Conservation (phyloP, 768 basidiomycete species). For the Tylopilus sp. region DNA sequence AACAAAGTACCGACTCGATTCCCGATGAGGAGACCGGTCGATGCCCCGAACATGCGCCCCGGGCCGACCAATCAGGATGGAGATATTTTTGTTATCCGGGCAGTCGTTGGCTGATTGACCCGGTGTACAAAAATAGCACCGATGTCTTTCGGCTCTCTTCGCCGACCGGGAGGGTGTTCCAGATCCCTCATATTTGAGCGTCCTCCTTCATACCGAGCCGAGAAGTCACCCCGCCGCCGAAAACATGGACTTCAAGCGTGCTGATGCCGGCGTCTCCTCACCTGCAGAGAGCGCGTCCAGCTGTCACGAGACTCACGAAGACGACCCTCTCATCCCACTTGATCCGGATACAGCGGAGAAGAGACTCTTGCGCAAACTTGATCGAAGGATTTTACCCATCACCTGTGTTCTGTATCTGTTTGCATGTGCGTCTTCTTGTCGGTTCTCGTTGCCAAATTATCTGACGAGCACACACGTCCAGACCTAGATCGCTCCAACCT, state of each 20-base stretch:
- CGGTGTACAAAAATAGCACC: background rate
- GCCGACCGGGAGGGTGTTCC: background rate
- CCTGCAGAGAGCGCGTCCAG: slow-evolving; percentile 4
- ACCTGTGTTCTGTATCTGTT: slow-evolving; percentile 73
- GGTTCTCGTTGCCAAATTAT: background rate
- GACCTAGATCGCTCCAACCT: slow-evolving; percentile 74
- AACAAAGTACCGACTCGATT: no score
- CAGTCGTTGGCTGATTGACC: background rate
- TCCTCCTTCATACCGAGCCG: background rate
- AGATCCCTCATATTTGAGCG: background rate
- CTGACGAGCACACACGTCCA: slow-evolving; percentile 7
- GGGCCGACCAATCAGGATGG: background rate
- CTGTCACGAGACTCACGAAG: slow-evolving; percentile 9
- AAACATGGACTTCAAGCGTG: slow-evolving; percentile 18
- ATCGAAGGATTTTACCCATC: slow-evolving; percentile 65
- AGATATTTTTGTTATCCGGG: background rate
- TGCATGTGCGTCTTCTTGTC: slow-evolving; percentile 51
- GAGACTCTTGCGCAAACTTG: slow-evolving; percentile 60
- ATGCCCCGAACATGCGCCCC: no score
- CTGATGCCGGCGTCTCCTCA: slow-evolving; percentile 1
- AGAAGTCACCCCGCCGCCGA: background rate
- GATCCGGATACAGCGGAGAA: slow-evolving; percentile 39
- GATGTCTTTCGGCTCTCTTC: slow-evolving; percentile 1
- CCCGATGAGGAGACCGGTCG: no score
- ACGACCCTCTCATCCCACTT: slow-evolving; percentile 18